Conservation (phyloP, 2,329 filamentous ascomycete genomes). For the Alternaria sp. region DNA sequence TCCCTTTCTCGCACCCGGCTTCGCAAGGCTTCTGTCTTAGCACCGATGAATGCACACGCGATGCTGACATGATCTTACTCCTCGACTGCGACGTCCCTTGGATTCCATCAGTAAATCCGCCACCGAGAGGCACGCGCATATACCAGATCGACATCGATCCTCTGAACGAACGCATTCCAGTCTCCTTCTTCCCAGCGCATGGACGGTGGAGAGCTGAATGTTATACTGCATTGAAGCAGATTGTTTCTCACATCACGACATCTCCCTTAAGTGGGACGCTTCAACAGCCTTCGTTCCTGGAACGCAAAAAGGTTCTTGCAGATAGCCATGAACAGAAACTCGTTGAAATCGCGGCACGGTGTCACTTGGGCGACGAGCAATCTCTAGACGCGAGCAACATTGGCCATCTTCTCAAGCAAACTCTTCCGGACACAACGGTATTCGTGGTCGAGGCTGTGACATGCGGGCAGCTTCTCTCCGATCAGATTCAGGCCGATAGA, state of each 20-base stretch:
- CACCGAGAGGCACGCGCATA: not conserved
- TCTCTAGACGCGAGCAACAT: not conserved
- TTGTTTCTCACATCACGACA: not conserved
- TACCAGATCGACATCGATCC: not conserved
- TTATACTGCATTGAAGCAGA: not conserved
- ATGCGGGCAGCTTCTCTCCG: not conserved
- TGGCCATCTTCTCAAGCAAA: not conserved
- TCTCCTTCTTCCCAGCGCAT: not conserved
- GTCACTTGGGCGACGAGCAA: not conserved
- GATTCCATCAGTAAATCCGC: not conserved
- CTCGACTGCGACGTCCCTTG: not conserved
- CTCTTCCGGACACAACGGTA: not conserved
- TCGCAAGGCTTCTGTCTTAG: constrained; percentile 16
- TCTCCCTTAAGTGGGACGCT: not conserved
- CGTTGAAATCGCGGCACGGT: not conserved
- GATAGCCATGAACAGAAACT: not conserved
- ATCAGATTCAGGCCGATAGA: not conserved
- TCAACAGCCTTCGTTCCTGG: not conserved
- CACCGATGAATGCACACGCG: constrained; percentile 8
- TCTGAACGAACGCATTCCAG: not conserved
- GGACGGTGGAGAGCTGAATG: not conserved
- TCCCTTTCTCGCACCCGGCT: constrained; percentile 19
- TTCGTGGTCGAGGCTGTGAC: not conserved
- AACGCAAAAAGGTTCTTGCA: not conserved
- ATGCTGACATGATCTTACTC: not conserved